Conservation (phyloP, 2,329 filamentous ascomycete species). For the Aspergillus novoparasiticus region DNA sequence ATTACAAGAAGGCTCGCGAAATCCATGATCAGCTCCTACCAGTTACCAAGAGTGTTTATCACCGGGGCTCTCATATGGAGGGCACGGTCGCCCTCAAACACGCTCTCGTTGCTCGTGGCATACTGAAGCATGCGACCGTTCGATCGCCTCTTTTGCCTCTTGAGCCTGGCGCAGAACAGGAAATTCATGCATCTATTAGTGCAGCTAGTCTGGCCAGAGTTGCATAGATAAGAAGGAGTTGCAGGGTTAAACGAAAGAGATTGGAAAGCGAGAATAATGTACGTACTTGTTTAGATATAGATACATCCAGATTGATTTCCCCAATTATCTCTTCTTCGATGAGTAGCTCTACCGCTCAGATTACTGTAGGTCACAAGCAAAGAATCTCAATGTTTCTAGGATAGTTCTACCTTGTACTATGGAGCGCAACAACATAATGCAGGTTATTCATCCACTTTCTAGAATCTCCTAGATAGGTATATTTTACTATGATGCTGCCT, state of each 20-base stretch:
- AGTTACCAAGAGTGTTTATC: conserved; percentile 57
- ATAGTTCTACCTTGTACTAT: too few relatives aligned
- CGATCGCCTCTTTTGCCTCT: conserved; percentile 50
- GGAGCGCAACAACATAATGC: too few relatives aligned
- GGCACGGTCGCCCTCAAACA: conserved; percentile 57
- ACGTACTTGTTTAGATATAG: background rate
- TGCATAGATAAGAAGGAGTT: background rate
- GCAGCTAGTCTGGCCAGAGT: conserved; percentile 3
- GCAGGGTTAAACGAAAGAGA: background rate
- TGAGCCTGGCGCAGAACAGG: conserved; percentile 18
- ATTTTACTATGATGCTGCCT: too few relatives aligned
- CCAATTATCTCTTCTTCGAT: background rate
- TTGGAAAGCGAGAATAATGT: background rate
- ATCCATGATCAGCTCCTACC: conserved; percentile 56
- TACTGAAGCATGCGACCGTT: conserved; percentile 54
- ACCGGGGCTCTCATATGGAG: conserved; percentile 59
- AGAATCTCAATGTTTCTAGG: too few relatives aligned
- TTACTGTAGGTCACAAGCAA: too few relatives aligned
- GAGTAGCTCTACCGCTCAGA: background rate
- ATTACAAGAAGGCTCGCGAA: conserved; percentile 52
- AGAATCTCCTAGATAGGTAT: too few relatives aligned
- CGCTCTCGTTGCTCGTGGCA: conserved; percentile 54
- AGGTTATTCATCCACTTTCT: too few relatives aligned
- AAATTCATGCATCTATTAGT: conserved; percentile 21
- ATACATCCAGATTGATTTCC: background rate